Evolutionary conservation across 2,329 filamentous ascomycete genomes (phyloP).

Genomic region (Paecilomyces niveus): DNA sequence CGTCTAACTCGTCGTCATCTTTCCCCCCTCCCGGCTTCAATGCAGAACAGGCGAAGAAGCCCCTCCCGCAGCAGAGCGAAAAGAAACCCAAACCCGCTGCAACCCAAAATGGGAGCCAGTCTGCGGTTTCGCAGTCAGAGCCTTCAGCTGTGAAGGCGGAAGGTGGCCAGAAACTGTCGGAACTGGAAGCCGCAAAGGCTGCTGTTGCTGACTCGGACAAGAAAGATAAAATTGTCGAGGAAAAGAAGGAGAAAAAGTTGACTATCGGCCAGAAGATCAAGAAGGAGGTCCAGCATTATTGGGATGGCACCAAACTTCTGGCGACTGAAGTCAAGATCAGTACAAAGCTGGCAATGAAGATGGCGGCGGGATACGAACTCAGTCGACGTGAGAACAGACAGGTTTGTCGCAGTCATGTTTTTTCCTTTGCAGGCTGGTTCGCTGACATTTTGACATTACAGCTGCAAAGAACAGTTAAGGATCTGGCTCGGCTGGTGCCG

Average conservation of each 20-base stretch:
- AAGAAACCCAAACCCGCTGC: conserved; percentile 19
- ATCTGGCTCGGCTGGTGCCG: conserved; percentile 83
- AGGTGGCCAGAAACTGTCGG: conserved; percentile 48
- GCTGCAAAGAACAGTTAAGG: conserved; percentile 85
- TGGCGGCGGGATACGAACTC: conserved; percentile 95
- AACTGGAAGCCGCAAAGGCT: conserved; percentile 56
- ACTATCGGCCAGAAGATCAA: conserved; percentile 89
- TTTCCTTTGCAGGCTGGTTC: neutral
- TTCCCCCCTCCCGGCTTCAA: conserved; percentile 86
- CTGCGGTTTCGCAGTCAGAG: conserved; percentile 31
- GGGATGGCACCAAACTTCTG: conserved; percentile 95
- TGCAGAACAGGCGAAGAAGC: conserved; percentile 80
- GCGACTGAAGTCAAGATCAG: conserved; percentile 91
- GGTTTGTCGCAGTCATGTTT: conserved; percentile 30
- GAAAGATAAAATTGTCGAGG: conserved; percentile 47
- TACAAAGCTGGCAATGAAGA: conserved; percentile 83
- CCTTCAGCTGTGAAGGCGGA: conserved; percentile 37
- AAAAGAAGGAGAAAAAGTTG: conserved; percentile 73
- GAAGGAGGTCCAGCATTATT: conserved; percentile 89
- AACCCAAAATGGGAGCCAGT: conserved; percentile 27
- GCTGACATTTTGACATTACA: conserved; percentile 20
- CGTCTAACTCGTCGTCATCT: conserved; percentile 40
- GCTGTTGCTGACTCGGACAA: conserved; percentile 44
- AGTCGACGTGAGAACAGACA: conserved; percentile 89
- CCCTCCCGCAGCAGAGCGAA: conserved; percentile 54